Evolutionary conservation across 805 yeast species (phyloP), one percentile per base, ranked within the genome.

Genomic region (Candida xiaguanensis): DNA sequence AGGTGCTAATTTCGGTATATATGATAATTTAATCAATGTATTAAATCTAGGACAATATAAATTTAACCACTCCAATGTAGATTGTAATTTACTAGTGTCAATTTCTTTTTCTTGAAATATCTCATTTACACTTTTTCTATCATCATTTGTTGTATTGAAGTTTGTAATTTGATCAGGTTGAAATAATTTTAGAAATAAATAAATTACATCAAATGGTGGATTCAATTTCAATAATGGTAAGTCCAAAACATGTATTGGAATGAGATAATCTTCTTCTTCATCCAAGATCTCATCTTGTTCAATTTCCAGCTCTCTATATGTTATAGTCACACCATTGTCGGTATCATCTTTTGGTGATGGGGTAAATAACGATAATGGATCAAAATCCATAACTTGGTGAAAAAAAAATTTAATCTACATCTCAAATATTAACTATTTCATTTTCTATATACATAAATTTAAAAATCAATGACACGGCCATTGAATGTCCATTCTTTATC

Each of bases 401-500:
- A n/a, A 25, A 25, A 16, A 28, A 14, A 28, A 7, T 20, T 20
- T 9, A 20, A 20, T 20, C 9, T 9, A 6, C 6, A 20, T 9
- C 23, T 20, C 23, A n/a, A n/a, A 19, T 19, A 31, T 13, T 23
- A 13, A 9, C 19, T 15, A 22, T 13, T 17, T 16, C 25, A 18
- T 14, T 4, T 20, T 12, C 9, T 28, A 18, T n/a, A 14, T 7
- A 34, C 16, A 4, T 17, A 6, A 31, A n/a, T 12, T 40, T 50
- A 93, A 55, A 93, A 93, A 59, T 93, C 99, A 2, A 98, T 91
- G 22, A 88, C 96, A 56, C 98, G 77, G 0, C 99, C 99, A 55
- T 93, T 91, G 61, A 83, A 93, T 7, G 96, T 82, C 78, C 95
- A 93, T 52, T 90, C 98, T 36, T 61, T 61, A 36, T 61, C 62